Percentiles rank a stretch among this genome's conserved stretches.
Conservation (phyloP, 2,329 filamentous ascomycete genomes). For the Fusarium oligoseptatum region DNA sequence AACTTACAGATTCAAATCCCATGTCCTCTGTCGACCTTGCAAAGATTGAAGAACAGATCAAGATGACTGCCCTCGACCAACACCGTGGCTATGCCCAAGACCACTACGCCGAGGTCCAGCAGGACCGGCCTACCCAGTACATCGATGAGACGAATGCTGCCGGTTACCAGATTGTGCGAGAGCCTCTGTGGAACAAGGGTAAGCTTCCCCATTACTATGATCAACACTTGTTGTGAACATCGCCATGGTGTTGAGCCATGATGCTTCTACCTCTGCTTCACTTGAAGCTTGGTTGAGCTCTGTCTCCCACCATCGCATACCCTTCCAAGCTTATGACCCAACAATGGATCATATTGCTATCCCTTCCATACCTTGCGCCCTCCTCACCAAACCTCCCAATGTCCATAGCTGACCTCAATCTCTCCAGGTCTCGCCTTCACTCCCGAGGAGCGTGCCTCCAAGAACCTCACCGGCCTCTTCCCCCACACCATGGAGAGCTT, state of each 20-base stretch:
- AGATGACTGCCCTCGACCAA: constrained; percentile 70
- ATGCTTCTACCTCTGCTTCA: constrained; percentile 1
- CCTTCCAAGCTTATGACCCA: background rate
- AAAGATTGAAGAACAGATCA: constrained; percentile 71
- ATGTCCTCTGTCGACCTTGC: constrained; percentile 69
- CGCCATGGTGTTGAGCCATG: constrained; percentile 24
- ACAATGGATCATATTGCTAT: background rate
- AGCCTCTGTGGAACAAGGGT: constrained; percentile 77
- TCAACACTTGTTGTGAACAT: constrained; percentile 31
- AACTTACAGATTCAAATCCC: constrained; percentile 66
- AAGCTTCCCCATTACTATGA: constrained; percentile 43
- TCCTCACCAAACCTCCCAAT: background rate
- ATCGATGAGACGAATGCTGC: constrained; percentile 63
- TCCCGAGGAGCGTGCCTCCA: constrained; percentile 72
- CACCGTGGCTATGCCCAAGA: constrained; percentile 71
- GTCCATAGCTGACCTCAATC: constrained; percentile 23
- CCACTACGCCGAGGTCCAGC: constrained; percentile 68
- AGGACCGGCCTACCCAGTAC: constrained; percentile 67
- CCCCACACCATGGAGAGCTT: constrained; percentile 73
- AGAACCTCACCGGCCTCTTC: constrained; percentile 76
- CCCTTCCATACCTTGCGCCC: background rate
- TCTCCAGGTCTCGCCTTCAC: constrained; percentile 71
- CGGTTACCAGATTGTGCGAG: constrained; percentile 72
- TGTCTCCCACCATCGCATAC: background rate
- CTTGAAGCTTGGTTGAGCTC: background rate